Evolutionary conservation across 345 rosid species (phyloP), one percentile per base, ranked within the genome.

Genomic region (Dimocarpus longan): DNA sequence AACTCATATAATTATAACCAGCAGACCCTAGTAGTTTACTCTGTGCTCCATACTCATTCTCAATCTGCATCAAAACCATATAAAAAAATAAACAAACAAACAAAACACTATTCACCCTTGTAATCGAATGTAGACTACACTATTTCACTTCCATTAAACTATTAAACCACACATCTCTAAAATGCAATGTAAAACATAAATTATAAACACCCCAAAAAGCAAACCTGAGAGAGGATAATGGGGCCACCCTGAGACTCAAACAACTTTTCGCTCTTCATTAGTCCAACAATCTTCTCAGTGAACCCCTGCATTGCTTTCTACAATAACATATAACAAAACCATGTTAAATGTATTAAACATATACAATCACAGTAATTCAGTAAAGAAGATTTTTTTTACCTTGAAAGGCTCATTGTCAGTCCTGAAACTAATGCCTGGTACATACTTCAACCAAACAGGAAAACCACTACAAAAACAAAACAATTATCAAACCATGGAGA

Each of bases 391-490:
- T 64, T 82, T 63, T 60, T 15, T 78, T 69, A 97, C 99, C 98
- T 97, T 97, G 89, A 97, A 97, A 80, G 99, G 99, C 88, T 97
- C 98, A 70, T 97, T 97, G 86, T 97, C 98, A 69, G 99, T 97
- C 82, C 99, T 87, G 82, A 97, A 97, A 85, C 99, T 97, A 83
- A 97, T 97, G 77, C 93, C 98, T 26, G 98, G 98, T 15, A 97
- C 98, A 92, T 92, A 97, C 92, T 94, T 97, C 22, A 97, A 83
- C 99, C 99, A 97, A 54, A 97, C 99, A 56, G 99, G 99, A 84
- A 97, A 97, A 24, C 99, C 99, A 54, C 99, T 97, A 86, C 63
- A 83, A 77, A 78, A 4, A 66, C 71, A 70, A 59, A 52, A 37
- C 18, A 4, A 18, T 8, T 69, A 46, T 67, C 46, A 65, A 15